Evolutionary conservation across 768 basidiomycete genomes (phyloP), one percentile per base, ranked within the genome.

Genomic region (Neoboletus magnificus): DNA sequence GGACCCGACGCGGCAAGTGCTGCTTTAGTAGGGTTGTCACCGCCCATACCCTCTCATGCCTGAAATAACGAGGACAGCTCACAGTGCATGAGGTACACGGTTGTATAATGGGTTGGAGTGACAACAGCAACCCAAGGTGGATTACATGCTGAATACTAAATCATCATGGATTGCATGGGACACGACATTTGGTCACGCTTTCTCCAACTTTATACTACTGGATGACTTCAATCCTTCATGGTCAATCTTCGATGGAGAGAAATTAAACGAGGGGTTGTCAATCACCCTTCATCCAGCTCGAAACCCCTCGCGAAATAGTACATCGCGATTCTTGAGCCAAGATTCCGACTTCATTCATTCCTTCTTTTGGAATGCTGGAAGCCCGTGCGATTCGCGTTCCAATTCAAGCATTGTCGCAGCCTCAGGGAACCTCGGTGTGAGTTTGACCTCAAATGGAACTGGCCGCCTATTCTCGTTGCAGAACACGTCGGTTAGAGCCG

Each of bases 361-460:
- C 30, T 33, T 33, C 15, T 22, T 40, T 40, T 40, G 13, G 27
- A 39, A 50, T 3, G 49, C 37, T 5, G 51, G 39, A 7, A 57
- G 46, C 20, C 56, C 56, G 18, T 43, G 52, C 27, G 46, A 54
- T 35, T 57, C 52, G 33, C 52, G 39, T 40, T 48, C 56, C 56
- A 41, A 16, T 35, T 57, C 52, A 1, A 57, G 56, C 46, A 57
- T 54, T 36, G 39, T 48, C 40, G 12, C 56, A 4, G 56, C 52
- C 35, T 57, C 56, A 5, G 40, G 45, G 22, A 57, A 57, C 29
- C 56, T 54, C 20, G 46, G 45, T 0, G 52, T 54, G 11, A 54
- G 1, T 10, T 56, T 42, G 35, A 54, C 27, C 10, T 43, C 11
- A 46, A 57, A 54, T n/a, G 52, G 56, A 20, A 54, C 30, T 6